Evolutionary conservation across 495 filamentous ascomycete genomes (phyloP), one percentile per base, ranked within the genome.

Genomic region (Aspergillus funiculosus): DNA sequence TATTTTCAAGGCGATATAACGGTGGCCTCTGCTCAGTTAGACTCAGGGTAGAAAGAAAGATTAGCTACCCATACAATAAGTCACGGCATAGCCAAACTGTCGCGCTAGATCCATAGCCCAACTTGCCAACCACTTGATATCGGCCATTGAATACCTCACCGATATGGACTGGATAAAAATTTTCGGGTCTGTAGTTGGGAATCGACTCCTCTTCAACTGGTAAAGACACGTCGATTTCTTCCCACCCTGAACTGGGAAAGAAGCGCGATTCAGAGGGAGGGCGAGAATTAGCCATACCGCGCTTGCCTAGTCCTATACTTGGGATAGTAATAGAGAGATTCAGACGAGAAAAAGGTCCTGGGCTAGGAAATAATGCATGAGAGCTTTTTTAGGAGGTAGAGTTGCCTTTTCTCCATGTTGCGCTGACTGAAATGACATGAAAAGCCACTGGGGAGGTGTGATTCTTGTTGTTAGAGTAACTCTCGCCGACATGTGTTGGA

Each of bases 81-180:
- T 77, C 72, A n/a, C 62, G 64, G 34, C 62, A 66, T 11, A 78
- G 61, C 74, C 73, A 77, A 1, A 73, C 74, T 4, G 75, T 79
- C 11, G 74, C 74, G 31, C 51, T 63, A 7, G 68, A 55, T 5
- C 75, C 74, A 48, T 68, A 73, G 5, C 74, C 69, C 26, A 76
- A 56, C 53, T 77, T 78, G 39, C 54, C 59, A 8, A 72, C 38
- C 39, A 74, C 51, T 39, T 62, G 57, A 56, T 74, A 77, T 40
- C 58, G 59, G 15, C 54, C 44, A 24, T 64, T 53, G 48, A 69
- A 62, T 1, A 65, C 51, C 39, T 78, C 72, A 8, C 70, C 72
- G 24, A 73, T 58, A 39, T 58, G 59, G 18, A 71, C 71, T 5
- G 71, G 73, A 53, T 74, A 60, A 39, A 53, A 66, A 7, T 46